These are phyloP conservation scores for Aspergillus biplanus DNA, from an alignment of 495 filamentous ascomycete genomes.

Conservation along the genomic window DNA sequence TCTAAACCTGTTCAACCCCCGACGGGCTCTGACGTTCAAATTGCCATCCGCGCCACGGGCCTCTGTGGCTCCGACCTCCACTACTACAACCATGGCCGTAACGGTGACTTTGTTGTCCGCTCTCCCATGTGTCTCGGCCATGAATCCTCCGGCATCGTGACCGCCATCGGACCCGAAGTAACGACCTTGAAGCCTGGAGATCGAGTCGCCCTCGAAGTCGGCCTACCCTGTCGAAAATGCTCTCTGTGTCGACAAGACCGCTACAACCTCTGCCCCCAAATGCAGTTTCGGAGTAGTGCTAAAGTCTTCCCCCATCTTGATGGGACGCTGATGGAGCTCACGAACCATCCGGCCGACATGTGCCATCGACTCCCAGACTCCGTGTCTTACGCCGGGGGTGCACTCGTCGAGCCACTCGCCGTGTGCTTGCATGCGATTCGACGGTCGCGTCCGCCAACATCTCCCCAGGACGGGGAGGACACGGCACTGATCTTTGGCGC, in stretches of 20 bases:
- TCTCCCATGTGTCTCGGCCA: slow-evolving; percentile 77
- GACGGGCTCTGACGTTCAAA: slow-evolving; percentile 65
- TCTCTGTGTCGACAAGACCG: slow-evolving; percentile 66
- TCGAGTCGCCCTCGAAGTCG: slow-evolving; percentile 80
- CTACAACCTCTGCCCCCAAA: slow-evolving; percentile 84
- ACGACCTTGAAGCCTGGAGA: slow-evolving; percentile 59
- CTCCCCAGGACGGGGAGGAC: slow-evolving; percentile 36
- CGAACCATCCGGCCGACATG: slow-evolving; percentile 70
- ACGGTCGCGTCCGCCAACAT: slow-evolving; percentile 56
- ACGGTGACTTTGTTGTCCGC: slow-evolving; percentile 77
- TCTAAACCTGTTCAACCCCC: slow-evolving; percentile 46
- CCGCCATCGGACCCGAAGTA: slow-evolving; percentile 58
- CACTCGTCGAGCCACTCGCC: slow-evolving; percentile 76
- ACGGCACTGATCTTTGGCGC: slow-evolving; percentile 78
- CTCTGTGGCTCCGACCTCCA: slow-evolving; percentile 85
- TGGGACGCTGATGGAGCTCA: slow-evolving; percentile 78
- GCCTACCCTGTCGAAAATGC: slow-evolving; percentile 76
- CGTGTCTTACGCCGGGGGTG: slow-evolving; percentile 69
- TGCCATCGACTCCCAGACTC: slow-evolving; percentile 60
- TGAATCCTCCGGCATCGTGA: slow-evolving; percentile 74
- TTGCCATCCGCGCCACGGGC: slow-evolving; percentile 73
- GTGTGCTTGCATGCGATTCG: slow-evolving; percentile 78
- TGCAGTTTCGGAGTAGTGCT: slow-evolving; percentile 79
- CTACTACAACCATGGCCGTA: slow-evolving; percentile 84
- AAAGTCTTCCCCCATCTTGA: slow-evolving; percentile 79